Evolutionary conservation across 768 basidiomycete genomes (phyloP).

Genomic region (Termitomyces bulborhizus): DNA sequence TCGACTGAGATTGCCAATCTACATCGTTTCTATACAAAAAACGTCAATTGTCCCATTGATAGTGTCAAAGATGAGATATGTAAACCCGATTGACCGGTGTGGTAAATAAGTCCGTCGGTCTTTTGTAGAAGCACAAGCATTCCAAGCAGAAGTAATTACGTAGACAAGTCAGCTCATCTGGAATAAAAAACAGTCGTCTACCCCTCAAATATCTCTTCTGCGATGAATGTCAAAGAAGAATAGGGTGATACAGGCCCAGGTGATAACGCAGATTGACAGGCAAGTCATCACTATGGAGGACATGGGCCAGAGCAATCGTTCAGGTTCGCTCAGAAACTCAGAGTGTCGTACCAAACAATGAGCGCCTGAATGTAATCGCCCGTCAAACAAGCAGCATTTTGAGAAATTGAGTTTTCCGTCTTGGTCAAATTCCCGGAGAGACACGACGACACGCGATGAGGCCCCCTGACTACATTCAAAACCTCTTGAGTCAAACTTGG

Average conservation of each 20-base stretch:
- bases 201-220: too few relatives aligned
- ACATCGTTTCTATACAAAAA: too few relatives aligned
- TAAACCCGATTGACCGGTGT: not conserved
- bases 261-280: not conserved
- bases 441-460: not conserved
- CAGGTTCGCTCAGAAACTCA: constrained; percentile 16
- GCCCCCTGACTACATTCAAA: not conserved
- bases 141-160: not conserved
- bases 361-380: constrained; percentile 15
- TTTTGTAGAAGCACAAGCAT: not conserved
- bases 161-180: too few relatives aligned
- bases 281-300: constrained; percentile 2
- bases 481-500: not conserved
- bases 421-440: not conserved
- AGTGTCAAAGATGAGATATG: not conserved
- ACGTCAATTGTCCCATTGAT: too few relatives aligned
- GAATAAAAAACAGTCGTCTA: too few relatives aligned
- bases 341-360: constrained; percentile 23
- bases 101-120: not conserved
- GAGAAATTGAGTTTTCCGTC: not conserved
- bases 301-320: constrained; percentile 19
- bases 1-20: too few relatives aligned
- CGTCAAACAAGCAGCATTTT: not conserved
- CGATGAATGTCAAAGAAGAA: not conserved
- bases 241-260: too few relatives aligned